Conservation (phyloP, 2,329 filamentous ascomycete species). For the Alternaria sp. region DNA sequence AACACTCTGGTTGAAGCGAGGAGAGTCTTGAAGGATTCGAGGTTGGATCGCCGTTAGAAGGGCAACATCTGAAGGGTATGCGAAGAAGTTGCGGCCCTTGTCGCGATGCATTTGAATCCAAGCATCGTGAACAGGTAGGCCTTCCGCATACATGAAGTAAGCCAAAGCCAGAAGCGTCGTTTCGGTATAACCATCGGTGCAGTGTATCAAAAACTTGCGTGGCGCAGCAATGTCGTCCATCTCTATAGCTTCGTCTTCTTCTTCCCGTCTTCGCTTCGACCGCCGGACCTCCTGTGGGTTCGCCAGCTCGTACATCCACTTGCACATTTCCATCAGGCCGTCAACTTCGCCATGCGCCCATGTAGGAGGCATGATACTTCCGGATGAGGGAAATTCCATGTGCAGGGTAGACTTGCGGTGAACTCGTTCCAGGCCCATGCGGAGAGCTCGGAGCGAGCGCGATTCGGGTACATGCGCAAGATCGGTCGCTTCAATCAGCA, state of each 20-base stretch:
- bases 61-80: constrained; percentile 88
- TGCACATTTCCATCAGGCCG: constrained; percentile 82
- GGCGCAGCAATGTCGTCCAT: constrained; percentile 55
- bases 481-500: constrained; percentile 89
- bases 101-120: constrained; percentile 85
- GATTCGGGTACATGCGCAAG: constrained; percentile 77
- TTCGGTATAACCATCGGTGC: constrained; percentile 95
- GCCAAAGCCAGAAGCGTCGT: constrained; percentile 86
- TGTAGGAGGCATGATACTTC: constrained; percentile 85
- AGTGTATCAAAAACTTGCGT: constrained; percentile 85
- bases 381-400: constrained; percentile 89
- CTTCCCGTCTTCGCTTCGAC: constrained; percentile 54
- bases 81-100: constrained; percentile 91
- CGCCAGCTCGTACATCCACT: constrained; percentile 86
- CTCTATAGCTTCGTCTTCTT: constrained; percentile 61
- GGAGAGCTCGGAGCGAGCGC: constrained; percentile 68
- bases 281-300: constrained; percentile 62
- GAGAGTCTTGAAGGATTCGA: constrained; percentile 75
- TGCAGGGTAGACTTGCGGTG: constrained; percentile 57
- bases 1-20: constrained; percentile 58
- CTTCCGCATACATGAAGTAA: constrained; percentile 92
- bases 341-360: constrained; percentile 85
- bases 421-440: constrained; percentile 58
- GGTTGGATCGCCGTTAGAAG: constrained; percentile 79
- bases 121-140: constrained; percentile 78